phyloP scores from a whole-genome alignment of 2,329 filamentous ascomycete species.

The Penicillium hordei region DNA sequence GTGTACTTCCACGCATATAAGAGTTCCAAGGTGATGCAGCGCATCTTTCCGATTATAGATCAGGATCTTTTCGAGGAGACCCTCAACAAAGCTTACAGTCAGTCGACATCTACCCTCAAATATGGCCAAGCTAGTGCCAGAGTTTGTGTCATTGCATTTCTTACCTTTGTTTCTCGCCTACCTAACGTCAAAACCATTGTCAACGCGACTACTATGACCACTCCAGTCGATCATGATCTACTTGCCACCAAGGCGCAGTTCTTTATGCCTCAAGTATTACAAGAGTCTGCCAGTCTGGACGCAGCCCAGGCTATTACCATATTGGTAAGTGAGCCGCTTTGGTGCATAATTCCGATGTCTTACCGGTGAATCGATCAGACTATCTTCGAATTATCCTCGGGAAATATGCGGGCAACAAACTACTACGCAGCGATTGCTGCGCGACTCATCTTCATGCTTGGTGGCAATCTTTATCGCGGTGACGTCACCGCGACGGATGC shows the following conservation, averaged over 20 bases:
- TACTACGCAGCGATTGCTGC: slow-evolving; percentile 50
- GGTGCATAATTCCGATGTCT: background rate
- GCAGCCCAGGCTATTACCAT: slow-evolving; percentile 50
- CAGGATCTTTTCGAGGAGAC: slow-evolving; percentile 49
- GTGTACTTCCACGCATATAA: slow-evolving; percentile 35
- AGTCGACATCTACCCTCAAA: slow-evolving; percentile 14
- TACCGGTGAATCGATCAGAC: slow-evolving; percentile 33
- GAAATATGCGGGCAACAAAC: slow-evolving; percentile 48
- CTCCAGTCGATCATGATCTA: slow-evolving; percentile 42
- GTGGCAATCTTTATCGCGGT: slow-evolving; percentile 42
- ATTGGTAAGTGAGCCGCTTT: slow-evolving; percentile 42
- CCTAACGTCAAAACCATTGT: slow-evolving; percentile 14
- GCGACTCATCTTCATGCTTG: slow-evolving; percentile 52
- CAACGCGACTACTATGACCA: background rate
- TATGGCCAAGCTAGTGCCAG: slow-evolving; percentile 39
- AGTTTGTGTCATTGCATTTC: slow-evolving; percentile 53
- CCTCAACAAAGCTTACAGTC: slow-evolving; percentile 47
- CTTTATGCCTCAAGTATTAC: slow-evolving; percentile 46
- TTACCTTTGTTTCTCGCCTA: slow-evolving; percentile 39
- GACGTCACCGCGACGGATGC: slow-evolving; percentile 8
- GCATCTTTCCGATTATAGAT: slow-evolving; percentile 54
- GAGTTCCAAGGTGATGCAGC: slow-evolving; percentile 38
- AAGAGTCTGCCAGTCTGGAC: slow-evolving; percentile 45
- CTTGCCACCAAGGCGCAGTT: slow-evolving; percentile 45
- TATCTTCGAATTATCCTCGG: slow-evolving; percentile 48